Evolutionary conservation across 148 eudicot species (phyloP).

Genomic region (Rhododendron ferrugineum): DNA sequence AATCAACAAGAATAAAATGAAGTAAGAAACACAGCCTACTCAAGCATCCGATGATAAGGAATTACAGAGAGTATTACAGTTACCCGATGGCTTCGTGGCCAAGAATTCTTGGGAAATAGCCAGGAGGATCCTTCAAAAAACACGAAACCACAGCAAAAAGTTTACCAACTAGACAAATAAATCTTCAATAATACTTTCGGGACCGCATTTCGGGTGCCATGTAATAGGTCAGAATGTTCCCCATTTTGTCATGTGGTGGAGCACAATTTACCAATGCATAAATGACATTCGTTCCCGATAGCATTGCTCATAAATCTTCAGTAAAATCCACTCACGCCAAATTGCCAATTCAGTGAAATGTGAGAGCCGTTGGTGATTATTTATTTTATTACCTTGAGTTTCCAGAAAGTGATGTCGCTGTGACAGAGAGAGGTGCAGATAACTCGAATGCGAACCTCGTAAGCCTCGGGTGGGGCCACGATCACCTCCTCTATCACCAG

Average conservation of each 20-base stretch:
- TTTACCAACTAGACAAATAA: neutral
- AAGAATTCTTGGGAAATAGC: constrained; percentile 61
- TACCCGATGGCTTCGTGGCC: constrained; percentile 97
- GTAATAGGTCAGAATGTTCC: too few relatives aligned
- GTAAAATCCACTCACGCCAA: neutral
- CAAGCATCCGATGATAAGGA: neutral
- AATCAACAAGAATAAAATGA: neutral
- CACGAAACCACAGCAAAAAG: neutral
- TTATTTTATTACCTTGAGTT: constrained; percentile 31
- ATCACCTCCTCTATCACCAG: constrained; percentile 73
- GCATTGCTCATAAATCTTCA: neutral
- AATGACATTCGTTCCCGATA: neutral
- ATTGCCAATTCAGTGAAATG: too few relatives aligned
- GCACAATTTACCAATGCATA: neutral
- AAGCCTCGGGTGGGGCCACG: constrained; percentile 58
- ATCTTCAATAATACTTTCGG: neutral
- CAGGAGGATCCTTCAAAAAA: constrained; percentile 54
- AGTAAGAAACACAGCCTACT: neutral
- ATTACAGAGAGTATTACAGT: neutral
- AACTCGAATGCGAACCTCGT: constrained; percentile 73
- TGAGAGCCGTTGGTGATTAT: neutral
- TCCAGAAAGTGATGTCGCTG: constrained; percentile 68
- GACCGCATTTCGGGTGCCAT: neutral
- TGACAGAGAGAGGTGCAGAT: constrained; percentile 85
- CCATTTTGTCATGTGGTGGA: neutral